Evolutionary conservation across 2,329 filamentous ascomycete genomes (phyloP).

Genomic region (Ascochyta viciae-villosae): DNA sequence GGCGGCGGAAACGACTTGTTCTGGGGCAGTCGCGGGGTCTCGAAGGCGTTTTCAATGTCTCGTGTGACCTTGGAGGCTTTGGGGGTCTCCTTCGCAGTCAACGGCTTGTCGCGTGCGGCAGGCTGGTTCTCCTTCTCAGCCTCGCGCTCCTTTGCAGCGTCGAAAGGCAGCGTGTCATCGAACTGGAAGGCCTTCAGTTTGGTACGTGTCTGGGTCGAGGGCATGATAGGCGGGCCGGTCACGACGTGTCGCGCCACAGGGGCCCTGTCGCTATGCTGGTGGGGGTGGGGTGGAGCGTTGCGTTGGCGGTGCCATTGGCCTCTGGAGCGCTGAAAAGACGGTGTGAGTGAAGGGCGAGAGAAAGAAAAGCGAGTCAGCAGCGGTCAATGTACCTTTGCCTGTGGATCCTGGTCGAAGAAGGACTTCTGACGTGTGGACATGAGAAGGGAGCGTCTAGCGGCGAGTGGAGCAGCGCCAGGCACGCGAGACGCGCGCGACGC

Average conservation of each 20-base stretch:
- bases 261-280: slow-evolving; percentile 33
- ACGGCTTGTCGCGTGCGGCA: slow-evolving; percentile 10
- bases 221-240: slow-evolving; percentile 52
- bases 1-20: slow-evolving; percentile 52
- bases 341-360: slow-evolving; percentile 11
- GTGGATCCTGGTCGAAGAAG: slow-evolving; percentile 59
- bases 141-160: slow-evolving; percentile 32
- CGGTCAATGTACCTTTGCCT: slow-evolving; percentile 46
- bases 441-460: slow-evolving; percentile 19
- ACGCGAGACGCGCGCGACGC: slow-evolving; percentile 11
- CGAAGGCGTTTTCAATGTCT: slow-evolving; percentile 23
- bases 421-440: slow-evolving; percentile 59
- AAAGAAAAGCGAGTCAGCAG: not conserved
- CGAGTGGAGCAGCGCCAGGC: slow-evolving; percentile 15
- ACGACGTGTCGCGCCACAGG: slow-evolving; percentile 43
- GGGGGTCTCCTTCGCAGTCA: slow-evolving; percentile 27
- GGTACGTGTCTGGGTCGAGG: slow-evolving; percentile 60
- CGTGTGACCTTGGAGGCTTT: slow-evolving; percentile 26
- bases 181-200: slow-evolving; percentile 65
- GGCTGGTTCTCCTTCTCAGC: slow-evolving; percentile 55
- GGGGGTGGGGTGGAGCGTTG: slow-evolving; percentile 35
- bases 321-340: slow-evolving; percentile 30
- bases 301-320: slow-evolving; percentile 48
- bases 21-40: slow-evolving; percentile 38
- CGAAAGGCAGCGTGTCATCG: slow-evolving; percentile 46